Base-by-base conservation (phyloP, 2,329 filamentous ascomycete genomes). In the Epichloe scottii region DNA sequence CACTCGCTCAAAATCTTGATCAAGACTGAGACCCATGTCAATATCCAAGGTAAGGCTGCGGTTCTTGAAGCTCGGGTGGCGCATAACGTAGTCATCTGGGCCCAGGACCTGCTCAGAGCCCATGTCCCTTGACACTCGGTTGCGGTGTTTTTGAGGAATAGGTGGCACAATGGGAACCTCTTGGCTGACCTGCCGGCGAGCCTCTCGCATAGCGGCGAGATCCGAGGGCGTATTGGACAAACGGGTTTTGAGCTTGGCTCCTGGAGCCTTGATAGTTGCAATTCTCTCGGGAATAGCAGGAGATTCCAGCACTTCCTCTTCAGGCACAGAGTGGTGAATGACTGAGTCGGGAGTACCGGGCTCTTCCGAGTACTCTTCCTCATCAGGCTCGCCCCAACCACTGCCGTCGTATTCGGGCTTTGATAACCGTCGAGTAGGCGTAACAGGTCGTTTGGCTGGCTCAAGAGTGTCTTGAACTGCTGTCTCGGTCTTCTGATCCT, bases 1-100 rank as follows among this genome's bases (percentile, higher is more conserved):
- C 51, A 97, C 87, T 54, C 91, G 81, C 62, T 97, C 89, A 68
- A 97, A 96, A 65, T 96, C 93, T 61, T 87, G 81, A 61, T 95
- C 89, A 44, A 97, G 78, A 56, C 89, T 91, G 56, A 95, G 82
- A 54, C 87, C 87, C 51, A 93, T 77, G 62, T 91, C 89, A 56
- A 89, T 82, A 61, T 87, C 82, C 57, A 94, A 71, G 7, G 89
- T 88, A 56, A 96, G 77, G 61, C 93, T 90, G 47, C 89, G 79
- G 60, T 88, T 85, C 67, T 89, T 85, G 59, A 89, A 81, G 67
- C 85, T 89, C 43, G 82, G 78, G 57, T 85, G 78, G 46, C 86
- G 77, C 49, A 81, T 76, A 10, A 78, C 59, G 60, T 71, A 76
- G 34, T 74, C 71, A 14, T 66, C 63, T 14, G 63, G 59, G n/a